Base-by-base conservation (phyloP, 2,329 filamentous ascomycete species). In the Paramyrothecium roridum region DNA sequence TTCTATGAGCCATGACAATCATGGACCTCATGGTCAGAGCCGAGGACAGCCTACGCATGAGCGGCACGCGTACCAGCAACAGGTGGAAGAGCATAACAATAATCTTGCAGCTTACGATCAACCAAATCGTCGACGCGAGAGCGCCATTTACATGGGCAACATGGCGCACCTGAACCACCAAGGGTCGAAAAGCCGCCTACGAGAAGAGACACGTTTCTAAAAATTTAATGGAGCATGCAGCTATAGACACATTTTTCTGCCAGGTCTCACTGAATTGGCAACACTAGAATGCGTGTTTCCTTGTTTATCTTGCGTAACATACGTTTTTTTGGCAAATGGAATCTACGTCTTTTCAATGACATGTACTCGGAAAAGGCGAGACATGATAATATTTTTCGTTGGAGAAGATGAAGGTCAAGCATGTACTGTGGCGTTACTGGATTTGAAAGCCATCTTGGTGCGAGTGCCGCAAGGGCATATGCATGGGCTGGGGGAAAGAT, bases 51-150 rank as follows among this genome's bases (percentile, higher is more conserved):
- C 71, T 6, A 70, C 66, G 8, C 75, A 76, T 56, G 75, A 78
- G 52, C 65, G 73, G 48, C 70, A 71, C 4, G 58, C 67, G 10
- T 72, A 72, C 23, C 71, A 73, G 43, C 57, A 56, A 3, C 58
- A 54, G 53, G 59, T 55, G 17, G 65, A 67, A 19, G 61, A 68
- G 3, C 46, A 63, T n/a, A 59, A 60, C 40, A 63, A 53, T 53
- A 59, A 56, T 21, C 58, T 61, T 23, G 56, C 58, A 21, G 56
- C 63, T 17, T 63, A 69, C 56, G 77, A 80, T 50, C 76, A 76
- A 54, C 63, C 62, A 57, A 81, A 74, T 45, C 81, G 77, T 64
- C 76, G 83, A 50, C 79, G 85, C 51, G 84, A 88, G 69, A 88
- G 85, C 63, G 74, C 77, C 48, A 83, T 87, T 68, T 83, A 85